Conservation (phyloP, 2,329 filamentous ascomycete genomes). For the Diaporthe aspalathi region DNA sequence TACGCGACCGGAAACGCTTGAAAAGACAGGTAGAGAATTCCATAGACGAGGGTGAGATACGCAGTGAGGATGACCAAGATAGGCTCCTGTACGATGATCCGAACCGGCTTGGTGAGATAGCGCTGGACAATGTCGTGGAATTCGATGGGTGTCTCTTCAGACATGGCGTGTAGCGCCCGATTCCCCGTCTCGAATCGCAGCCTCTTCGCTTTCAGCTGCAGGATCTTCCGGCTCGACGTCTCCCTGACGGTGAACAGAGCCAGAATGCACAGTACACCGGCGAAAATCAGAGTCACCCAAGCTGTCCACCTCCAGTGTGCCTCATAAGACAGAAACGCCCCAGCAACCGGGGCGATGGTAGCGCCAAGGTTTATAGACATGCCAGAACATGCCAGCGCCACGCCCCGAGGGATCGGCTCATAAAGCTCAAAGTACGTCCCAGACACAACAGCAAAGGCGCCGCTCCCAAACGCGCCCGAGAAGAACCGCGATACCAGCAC, state of each 20-base stretch:
- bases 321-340: slow-evolving; percentile 26
- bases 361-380: slow-evolving; percentile 40
- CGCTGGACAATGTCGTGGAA: slow-evolving; percentile 35
- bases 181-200: slow-evolving; percentile 59
- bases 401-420: slow-evolving; percentile 39
- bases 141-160: slow-evolving; percentile 45
- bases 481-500: slow-evolving; percentile 42
- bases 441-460: slow-evolving; percentile 36
- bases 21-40: slow-evolving; percentile 59
- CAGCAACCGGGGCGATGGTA: slow-evolving; percentile 64
- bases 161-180: slow-evolving; percentile 45
- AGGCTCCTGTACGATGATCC: slow-evolving; percentile 42
- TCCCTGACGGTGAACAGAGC: slow-evolving; percentile 60
- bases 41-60: slow-evolving; percentile 51
- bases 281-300: slow-evolving; percentile 65
- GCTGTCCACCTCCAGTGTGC: slow-evolving; percentile 64
- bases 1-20: slow-evolving; percentile 60
- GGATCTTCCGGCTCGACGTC: slow-evolving; percentile 60
- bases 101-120: slow-evolving; percentile 42
- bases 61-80: slow-evolving; percentile 42
- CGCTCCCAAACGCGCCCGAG: slow-evolving; percentile 40
- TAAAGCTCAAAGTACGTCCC: slow-evolving; percentile 42
- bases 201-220: slow-evolving; percentile 58
- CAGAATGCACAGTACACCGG: slow-evolving; percentile 52
- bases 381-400: slow-evolving; percentile 39